Conservation (phyloP, 495 filamentous ascomycete species). For the Viridothelium virens region DNA sequence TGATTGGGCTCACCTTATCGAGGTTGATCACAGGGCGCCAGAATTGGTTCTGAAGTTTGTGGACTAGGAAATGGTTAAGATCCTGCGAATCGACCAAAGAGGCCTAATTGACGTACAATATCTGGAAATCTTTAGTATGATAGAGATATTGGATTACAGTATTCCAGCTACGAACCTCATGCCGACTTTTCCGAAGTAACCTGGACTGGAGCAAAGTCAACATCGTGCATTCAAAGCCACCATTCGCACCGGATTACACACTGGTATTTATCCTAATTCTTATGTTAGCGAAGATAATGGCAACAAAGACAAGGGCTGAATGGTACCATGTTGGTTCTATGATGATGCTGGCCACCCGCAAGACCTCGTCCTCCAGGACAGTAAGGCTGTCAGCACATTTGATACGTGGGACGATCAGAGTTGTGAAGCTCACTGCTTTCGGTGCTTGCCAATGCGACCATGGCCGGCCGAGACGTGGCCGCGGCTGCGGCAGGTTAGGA, state of each 20-base stretch:
- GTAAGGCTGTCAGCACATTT: too few species aligned
- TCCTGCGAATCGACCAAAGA: too few species aligned
- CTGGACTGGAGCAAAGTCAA: constrained; percentile 23
- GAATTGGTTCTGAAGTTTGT: constrained; percentile 82
- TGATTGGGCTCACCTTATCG: constrained; percentile 61
- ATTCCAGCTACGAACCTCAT: constrained; percentile 48
- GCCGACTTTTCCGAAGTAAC: constrained; percentile 98
- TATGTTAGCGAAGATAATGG: too few species aligned
- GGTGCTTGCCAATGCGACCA: constrained; percentile 87
- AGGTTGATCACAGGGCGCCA: constrained; percentile 91
- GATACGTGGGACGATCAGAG: too few species aligned
- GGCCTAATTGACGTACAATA: too few species aligned
- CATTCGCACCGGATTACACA: too few species aligned
- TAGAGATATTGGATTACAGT: too few species aligned
- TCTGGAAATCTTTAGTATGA: too few species aligned
- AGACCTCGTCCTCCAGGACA: constrained; percentile 91
- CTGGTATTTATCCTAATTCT: too few species aligned
- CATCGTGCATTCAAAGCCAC: too few species aligned
- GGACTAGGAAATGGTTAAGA: constrained; percentile 50
- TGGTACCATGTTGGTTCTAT: constrained; percentile 79
- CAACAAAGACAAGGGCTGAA: constrained; percentile 54
- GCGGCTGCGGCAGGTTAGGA: constrained; percentile 50
- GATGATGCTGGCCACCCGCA: constrained; percentile 92
- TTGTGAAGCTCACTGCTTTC: constrained; percentile 44
- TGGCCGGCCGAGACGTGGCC: constrained; percentile 92